Evolutionary conservation across 2,329 filamentous ascomycete species (phyloP), one percentile per base, ranked within the genome.

Genomic region (Colletotrichum plurivorum): DNA sequence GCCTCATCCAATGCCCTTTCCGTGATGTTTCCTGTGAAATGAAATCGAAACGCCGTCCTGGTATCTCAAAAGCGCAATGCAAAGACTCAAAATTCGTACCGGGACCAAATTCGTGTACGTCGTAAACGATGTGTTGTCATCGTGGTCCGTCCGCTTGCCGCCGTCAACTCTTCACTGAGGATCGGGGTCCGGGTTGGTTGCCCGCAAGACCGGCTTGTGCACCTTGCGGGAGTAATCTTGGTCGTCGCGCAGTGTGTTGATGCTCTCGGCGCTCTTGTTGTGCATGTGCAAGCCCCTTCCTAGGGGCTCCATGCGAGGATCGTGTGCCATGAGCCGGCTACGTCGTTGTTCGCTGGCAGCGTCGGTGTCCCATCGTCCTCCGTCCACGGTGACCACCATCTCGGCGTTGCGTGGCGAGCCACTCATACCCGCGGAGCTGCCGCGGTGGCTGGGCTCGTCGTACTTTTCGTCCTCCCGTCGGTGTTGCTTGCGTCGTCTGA

Each of bases 221-320:
- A 91, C 88, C 72, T 84, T 83, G 71, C 89, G 82, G 46, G 89
- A 91, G 75, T 92, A 92, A 72, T 92, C 89, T 67, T 89, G 88
- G 70, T 91, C 88, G 75, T 92, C 89, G 65, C 87, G 87, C 5
- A 92, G 79, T 1, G 89, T 91, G 72, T 88, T 88, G 75, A 92
- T 80, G 75, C 89, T 91, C 76, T 91, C 89, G 70, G 85, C 85
- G 73, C 89, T 91, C 76, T 86, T 87, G 73, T 85, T 89, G 27
- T 86, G 83, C 51, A 82, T 80, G 75, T 90, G 91, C 13, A 90
- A 80, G 18, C 85, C 86, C 43, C 84, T 83, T 55, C 87, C 84
- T 70, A 87, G 90, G 0, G 89, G 89, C 73, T 91, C 87, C 81
- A 91, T 86, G 52, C 89, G 84, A 39, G 89, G 89, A 74, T 92